Evolutionary conservation across 176 grass and related monocot genomes (phyloP), one percentile per base, ranked within the genome.

Genomic region (Oryza nivara): DNA sequence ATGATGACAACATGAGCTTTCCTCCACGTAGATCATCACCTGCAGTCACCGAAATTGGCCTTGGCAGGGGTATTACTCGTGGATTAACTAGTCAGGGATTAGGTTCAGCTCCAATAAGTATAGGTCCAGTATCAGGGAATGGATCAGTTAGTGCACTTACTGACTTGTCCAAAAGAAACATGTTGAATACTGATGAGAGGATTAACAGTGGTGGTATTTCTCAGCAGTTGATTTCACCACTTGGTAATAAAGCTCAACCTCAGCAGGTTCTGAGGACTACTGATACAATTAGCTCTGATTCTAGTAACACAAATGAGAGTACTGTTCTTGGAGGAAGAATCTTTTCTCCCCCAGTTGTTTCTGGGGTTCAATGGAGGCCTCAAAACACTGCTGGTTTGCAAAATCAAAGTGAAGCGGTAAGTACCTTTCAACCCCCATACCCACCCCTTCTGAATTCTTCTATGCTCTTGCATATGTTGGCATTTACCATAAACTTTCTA

Each of bases 351-450:
- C 82, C 89, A 85, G 63, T 93, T 87, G 88, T 88, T 81, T 86
- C 93, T 89, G 93, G 91, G 19, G 84, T 80, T 90, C 93, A 93
- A 77, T 94, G 91, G 93, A 95, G 89, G 80, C 84, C 89, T 74
- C 93, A 93, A 88, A 80, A 77, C 74, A 63, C 88, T 82, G 60
- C 87, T 84, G 63, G 84, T 84, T 99, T 96, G 68, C 90, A 90
- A 84, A 90, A 88, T 93, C 81, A 89, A 87, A 97, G 82, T 84
- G 96, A 99, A 90, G 86, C 66, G 26, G 96, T 99, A 98, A 9
- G 90, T 80, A 67, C 68, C 40, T 84, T 34, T 38, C 9, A n/a
- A 4, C 65, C 23, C 28, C 71, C 64, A 17, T 74, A 72, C 65
- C 19, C 71, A 76, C 75, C 63, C 15, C 56, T 67, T 72, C 65